phyloP scores from a whole-genome alignment of 768 basidiomycete genomes.

The Mycena leptocephala region DNA sequence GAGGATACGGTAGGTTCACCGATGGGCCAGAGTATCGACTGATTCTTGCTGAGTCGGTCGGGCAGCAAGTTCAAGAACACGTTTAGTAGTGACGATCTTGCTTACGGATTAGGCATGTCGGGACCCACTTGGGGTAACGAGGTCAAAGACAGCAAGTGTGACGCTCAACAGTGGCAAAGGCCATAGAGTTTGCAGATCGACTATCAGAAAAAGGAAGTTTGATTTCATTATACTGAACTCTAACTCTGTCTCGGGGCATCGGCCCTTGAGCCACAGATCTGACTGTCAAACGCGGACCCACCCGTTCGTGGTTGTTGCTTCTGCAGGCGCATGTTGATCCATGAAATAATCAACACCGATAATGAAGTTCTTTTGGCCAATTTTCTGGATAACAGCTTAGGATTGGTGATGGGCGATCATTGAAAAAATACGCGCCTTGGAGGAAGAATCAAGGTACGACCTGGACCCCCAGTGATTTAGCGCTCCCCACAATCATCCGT shows the following conservation, averaged over 20 bases:
- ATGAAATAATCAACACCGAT: constrained; percentile 21
- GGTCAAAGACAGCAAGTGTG: constrained; percentile 24
- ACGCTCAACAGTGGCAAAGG: constrained; percentile 30
- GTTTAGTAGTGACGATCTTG: background rate
- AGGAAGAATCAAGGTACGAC: constrained; percentile 82
- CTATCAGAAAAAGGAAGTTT: constrained; percentile 31
- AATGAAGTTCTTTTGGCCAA: constrained; percentile 5
- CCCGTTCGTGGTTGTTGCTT: constrained; percentile 26
- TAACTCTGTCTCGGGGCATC: constrained; percentile 31
- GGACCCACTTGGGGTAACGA: constrained; percentile 16
- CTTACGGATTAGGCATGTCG: constrained; percentile 45
- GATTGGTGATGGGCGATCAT: constrained; percentile 7
- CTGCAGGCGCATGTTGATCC: constrained; percentile 36
- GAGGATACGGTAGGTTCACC: constrained; percentile 66
- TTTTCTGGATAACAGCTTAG: constrained; percentile 24
- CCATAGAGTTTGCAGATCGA: constrained; percentile 26
- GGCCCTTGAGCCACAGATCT: constrained; percentile 31
- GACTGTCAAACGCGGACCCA: constrained; percentile 37
- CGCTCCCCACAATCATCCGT: constrained; percentile 90
- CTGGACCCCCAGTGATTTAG: constrained; percentile 90
- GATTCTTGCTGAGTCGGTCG: constrained; percentile 39
- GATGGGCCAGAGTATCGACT: constrained; percentile 20
- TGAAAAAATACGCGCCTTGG: constrained; percentile 37
- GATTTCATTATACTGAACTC: constrained; percentile 40
- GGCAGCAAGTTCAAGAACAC: constrained; percentile 16